Evolutionary conservation across 331 rosid genomes (phyloP).

Genomic region (Quercus tomentella): DNA sequence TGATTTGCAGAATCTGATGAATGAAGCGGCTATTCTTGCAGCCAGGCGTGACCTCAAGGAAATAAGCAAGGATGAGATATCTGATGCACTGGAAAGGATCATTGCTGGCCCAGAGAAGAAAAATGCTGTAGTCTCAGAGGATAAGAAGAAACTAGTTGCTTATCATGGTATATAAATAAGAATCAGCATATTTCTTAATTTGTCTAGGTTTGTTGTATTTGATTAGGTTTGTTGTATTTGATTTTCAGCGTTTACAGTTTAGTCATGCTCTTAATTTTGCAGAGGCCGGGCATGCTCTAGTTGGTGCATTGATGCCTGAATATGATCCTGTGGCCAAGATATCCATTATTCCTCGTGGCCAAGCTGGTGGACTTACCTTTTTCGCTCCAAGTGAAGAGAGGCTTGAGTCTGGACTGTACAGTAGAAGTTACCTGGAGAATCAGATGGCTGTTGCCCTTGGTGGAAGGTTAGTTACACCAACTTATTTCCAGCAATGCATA

Average conservation of each 20-base stretch:
- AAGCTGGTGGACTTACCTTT: slow-evolving; percentile 77
- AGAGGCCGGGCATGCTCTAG: slow-evolving; percentile 91
- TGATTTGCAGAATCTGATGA: slow-evolving; percentile 86
- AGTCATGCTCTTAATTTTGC: background rate
- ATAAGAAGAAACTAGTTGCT: slow-evolving; percentile 91
- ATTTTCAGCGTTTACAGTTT: background rate
- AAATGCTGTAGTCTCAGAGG: slow-evolving; percentile 95
- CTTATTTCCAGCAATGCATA: background rate
- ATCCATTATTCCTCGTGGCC: slow-evolving; percentile 98
- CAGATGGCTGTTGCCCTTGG: slow-evolving; percentile 75
- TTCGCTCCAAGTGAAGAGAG: slow-evolving; percentile 70
- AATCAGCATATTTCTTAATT: background rate
- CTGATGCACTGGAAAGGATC: slow-evolving; percentile 95
- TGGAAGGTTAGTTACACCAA: slow-evolving; percentile 40
- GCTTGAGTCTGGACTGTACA: slow-evolving; percentile 62
- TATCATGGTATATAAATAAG: slow-evolving; percentile 43
- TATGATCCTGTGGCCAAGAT: slow-evolving; percentile 99
- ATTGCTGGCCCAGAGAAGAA: slow-evolving; percentile 99
- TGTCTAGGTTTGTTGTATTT: background rate
- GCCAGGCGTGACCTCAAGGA: slow-evolving; percentile 99
- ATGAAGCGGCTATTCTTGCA: slow-evolving; percentile 98
- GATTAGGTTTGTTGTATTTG: too few species aligned
- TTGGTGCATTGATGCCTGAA: slow-evolving; percentile 99
- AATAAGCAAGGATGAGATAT: slow-evolving; percentile 96
- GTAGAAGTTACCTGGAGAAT: slow-evolving; percentile 70